Percentiles rank a stretch among this genome's conserved stretches.
Evolutionary conservation across 306 rosid species (phyloP).

Genomic region (Fagus crenata): DNA sequence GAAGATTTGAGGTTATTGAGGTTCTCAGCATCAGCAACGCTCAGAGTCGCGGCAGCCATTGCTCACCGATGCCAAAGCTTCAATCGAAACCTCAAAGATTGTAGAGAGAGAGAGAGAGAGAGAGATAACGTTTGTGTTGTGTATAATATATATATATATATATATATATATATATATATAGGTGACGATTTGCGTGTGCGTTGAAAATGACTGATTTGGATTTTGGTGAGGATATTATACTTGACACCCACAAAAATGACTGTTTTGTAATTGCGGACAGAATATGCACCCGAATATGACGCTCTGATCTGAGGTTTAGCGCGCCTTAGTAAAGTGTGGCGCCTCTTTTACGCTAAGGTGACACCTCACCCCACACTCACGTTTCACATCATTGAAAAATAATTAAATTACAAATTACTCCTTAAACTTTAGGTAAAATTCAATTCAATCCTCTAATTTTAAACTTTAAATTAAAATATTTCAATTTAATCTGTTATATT

Average conservation of each 20-base stretch:
- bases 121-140: background rate
- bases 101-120: slow-evolving; percentile 2
- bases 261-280: slow-evolving; percentile 16
- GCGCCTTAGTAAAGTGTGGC: slow-evolving; percentile 34
- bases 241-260: background rate
- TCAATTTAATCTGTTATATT: too few relatives aligned
- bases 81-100: background rate
- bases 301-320: background rate
- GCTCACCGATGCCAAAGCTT: slow-evolving; percentile 24
- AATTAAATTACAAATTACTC: too few relatives aligned
- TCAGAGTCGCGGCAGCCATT: slow-evolving; percentile 68
- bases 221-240: background rate
- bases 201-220: background rate
- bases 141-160: background rate
- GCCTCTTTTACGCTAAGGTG: slow-evolving; percentile 48
- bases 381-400: too few relatives aligned
- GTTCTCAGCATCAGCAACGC: slow-evolving; percentile 46
- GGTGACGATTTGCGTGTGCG: background rate
- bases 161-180: background rate
- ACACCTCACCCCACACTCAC: background rate
- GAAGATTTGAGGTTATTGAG: slow-evolving; percentile 62
- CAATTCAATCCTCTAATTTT: too few relatives aligned
- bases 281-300: slow-evolving; percentile 42
- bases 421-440: too few relatives aligned
- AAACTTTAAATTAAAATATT: too few relatives aligned